phyloP scores from a whole-genome alignment of 2,329 filamentous ascomycete species.

The Camptophora hylomeconis region DNA sequence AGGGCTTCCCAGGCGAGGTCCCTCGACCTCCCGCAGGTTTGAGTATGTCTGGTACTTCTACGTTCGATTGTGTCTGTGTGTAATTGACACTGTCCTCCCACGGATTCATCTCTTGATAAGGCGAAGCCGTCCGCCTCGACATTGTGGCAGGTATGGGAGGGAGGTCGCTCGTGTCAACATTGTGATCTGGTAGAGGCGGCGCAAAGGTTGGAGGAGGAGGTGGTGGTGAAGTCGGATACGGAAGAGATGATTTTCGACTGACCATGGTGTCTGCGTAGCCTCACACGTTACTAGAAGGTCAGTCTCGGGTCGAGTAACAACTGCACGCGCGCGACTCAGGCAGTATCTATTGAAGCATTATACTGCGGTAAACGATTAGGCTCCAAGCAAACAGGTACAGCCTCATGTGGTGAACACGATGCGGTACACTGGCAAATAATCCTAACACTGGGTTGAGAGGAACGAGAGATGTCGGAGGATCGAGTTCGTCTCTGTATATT shows the following conservation, averaged over 20 bases:
- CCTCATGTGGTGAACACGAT: no score
- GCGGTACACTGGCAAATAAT: no score
- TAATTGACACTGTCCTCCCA: conserved; percentile 12
- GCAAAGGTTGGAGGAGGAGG: conserved; percentile 5
- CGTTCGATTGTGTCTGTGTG: conserved; percentile 4
- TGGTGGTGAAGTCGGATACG: conserved; percentile 11
- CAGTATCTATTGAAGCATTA: no score
- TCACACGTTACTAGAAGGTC: no score
- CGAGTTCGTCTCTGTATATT: no score
- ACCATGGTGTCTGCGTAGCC: conserved; percentile 8
- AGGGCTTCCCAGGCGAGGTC: not conserved
- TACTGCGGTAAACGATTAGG: no score
- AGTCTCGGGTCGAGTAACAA: no score
- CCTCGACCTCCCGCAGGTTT: conserved; percentile 6
- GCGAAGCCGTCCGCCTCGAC: conserved; percentile 1
- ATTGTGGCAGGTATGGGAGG: conserved; percentile 8
- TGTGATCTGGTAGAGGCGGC: conserved; percentile 2
- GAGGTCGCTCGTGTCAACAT: conserved; percentile 12
- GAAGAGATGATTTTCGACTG: conserved; percentile 12
- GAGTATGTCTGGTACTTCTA: conserved; percentile 12
- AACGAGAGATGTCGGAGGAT: no score
- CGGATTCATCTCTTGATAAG: conserved; percentile 15
- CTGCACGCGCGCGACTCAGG: no score
- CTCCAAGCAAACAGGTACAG: no score
- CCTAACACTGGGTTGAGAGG: no score